A percentile compares a stretch with the other conserved stretches of the same genome.
Evolutionary conservation across 2,329 filamentous ascomycete species (phyloP).

Genomic region (Calonectria honghensis): DNA sequence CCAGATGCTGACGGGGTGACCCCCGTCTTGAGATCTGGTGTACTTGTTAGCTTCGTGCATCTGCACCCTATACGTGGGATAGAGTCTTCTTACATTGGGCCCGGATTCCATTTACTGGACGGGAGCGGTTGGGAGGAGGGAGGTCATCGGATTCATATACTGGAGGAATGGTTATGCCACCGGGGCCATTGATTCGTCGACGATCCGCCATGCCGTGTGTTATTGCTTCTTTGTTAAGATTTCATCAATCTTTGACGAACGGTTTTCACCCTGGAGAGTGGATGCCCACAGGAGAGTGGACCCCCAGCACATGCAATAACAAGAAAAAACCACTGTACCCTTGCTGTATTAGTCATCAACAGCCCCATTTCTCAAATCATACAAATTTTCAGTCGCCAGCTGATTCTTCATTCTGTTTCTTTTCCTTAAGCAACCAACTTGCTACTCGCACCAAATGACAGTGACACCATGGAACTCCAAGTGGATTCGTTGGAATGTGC

Average conservation of each 20-base stretch:
- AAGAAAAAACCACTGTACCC: conserved; percentile 31
- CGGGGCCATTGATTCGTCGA: conserved; percentile 91
- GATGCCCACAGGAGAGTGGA: conserved; percentile 13
- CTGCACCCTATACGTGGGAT: conserved; percentile 8
- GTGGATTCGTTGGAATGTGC: not conserved
- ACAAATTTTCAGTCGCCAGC: conserved; percentile 49
- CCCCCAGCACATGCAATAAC: conserved; percentile 37
- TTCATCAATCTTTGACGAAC: conserved; percentile 38
- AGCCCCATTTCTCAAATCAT: conserved; percentile 42
- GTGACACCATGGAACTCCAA: not conserved
- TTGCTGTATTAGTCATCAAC: conserved; percentile 48
- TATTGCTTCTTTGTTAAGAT: conserved; percentile 26
- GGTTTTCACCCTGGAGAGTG: conserved; percentile 46
- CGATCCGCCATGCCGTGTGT: conserved; percentile 81
- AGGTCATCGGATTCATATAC: conserved; percentile 76
- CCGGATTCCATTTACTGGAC: conserved; percentile 82
- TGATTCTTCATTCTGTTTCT: conserved; percentile 12
- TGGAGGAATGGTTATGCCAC: conserved; percentile 84
- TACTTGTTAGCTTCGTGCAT: conserved; percentile 43
- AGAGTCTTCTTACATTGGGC: conserved; percentile 85
- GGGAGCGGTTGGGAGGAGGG: conserved; percentile 68
- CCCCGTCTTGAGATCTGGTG: conserved; percentile 88
- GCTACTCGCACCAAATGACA: not conserved
- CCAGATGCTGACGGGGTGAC: conserved; percentile 95
- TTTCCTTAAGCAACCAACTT: conserved; percentile 42